Evolutionary conservation across 495 filamentous ascomycete species (phyloP).

Genomic region (Hypoxylon rickii): DNA sequence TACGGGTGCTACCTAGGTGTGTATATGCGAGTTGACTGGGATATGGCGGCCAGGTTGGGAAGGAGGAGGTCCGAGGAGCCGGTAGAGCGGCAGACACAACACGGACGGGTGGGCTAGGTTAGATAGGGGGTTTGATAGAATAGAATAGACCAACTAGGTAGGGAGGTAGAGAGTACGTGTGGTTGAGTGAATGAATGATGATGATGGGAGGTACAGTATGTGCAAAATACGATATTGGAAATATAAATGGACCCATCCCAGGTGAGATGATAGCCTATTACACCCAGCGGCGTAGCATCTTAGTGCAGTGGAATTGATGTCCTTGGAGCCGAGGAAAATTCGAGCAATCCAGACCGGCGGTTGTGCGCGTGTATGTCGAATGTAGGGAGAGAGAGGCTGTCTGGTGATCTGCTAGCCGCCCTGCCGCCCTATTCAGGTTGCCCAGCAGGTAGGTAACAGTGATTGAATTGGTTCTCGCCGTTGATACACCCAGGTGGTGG

Average conservation of each 20-base stretch:
- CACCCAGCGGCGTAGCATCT: background rate
- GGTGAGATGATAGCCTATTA: constrained; percentile 15
- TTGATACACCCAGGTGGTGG: background rate
- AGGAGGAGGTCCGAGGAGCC: no score
- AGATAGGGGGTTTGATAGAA: background rate
- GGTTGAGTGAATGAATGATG: background rate
- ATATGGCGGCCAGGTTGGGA: background rate
- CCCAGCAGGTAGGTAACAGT: no score
- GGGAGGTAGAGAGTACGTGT: background rate
- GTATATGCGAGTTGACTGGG: constrained; percentile 3
- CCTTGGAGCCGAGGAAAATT: constrained; percentile 14
- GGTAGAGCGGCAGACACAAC: no score
- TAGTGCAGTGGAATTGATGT: constrained; percentile 3
- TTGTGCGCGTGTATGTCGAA: constrained; percentile 5
- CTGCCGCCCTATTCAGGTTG: background rate
- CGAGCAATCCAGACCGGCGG: constrained; percentile 15
- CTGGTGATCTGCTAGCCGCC: constrained; percentile 1
- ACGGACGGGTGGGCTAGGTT: no score
- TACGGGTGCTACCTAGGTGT: no score
- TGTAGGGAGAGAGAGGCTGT: background rate
- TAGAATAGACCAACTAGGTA: background rate
- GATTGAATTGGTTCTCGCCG: no score
- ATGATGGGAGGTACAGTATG: no score
- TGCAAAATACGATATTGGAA: no score
- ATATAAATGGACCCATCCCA: background rate